Evolutionary conservation across 805 yeast species (phyloP).

Genomic region (Wickerhamomyces strasburgensis): DNA sequence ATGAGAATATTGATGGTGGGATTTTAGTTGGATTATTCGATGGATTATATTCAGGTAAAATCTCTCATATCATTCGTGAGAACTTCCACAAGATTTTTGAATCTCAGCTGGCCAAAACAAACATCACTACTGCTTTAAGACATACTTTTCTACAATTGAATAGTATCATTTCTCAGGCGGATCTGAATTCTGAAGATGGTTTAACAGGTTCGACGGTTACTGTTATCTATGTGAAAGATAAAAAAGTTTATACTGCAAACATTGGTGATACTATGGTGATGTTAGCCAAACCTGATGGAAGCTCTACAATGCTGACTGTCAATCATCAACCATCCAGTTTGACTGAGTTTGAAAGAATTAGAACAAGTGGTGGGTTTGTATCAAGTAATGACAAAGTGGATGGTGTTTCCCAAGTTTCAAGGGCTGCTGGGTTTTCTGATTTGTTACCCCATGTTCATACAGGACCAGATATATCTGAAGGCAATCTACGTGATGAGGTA

Average conservation of each 20-base stretch:
- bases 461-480: slow-evolving; percentile 71
- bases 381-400: slow-evolving; percentile 80
- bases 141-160: slow-evolving; percentile 76
- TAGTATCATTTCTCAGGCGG: slow-evolving; percentile 58
- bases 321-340: slow-evolving; percentile 81
- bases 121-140: slow-evolving; percentile 70
- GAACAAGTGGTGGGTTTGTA: slow-evolving; percentile 90
- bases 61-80: slow-evolving; percentile 70
- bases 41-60: slow-evolving; percentile 63
- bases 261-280: slow-evolving; percentile 88
- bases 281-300: slow-evolving; percentile 76
- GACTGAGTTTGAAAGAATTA: slow-evolving; percentile 75
- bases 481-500: slow-evolving; percentile 71
- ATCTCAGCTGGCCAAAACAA: slow-evolving; percentile 51
- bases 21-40: slow-evolving; percentile 79
- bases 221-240: slow-evolving; percentile 70
- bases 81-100: slow-evolving; percentile 63
- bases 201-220: slow-evolving; percentile 83
- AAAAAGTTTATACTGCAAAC: slow-evolving; percentile 72
- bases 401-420: slow-evolving; percentile 74
- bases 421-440: slow-evolving; percentile 89
- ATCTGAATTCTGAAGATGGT: slow-evolving; percentile 60
- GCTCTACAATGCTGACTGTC: slow-evolving; percentile 62
- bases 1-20: slow-evolving; percentile 82
- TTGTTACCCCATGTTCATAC: slow-evolving; percentile 84